Evolutionary conservation across 352 stramenopile species (phyloP).

Genomic region (Pythium oligandrum): DNA sequence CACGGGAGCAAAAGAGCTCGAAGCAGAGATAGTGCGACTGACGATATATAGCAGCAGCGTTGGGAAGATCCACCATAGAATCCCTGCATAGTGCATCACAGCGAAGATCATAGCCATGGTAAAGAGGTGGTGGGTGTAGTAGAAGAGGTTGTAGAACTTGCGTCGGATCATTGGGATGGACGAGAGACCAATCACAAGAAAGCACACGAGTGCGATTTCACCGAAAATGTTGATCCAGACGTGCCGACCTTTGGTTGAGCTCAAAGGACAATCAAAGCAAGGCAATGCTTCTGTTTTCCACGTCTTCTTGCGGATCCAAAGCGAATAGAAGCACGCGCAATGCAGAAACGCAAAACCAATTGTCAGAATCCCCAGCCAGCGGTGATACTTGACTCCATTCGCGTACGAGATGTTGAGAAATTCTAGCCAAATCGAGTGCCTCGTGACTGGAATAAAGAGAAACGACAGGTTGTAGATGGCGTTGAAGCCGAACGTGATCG

Average conservation of each 20-base stretch:
- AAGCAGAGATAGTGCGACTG: constrained; percentile 22
- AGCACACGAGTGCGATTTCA: constrained; percentile 27
- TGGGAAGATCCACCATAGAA: constrained; percentile 32
- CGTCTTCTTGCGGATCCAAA: constrained; percentile 19
- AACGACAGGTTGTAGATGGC: constrained; percentile 38
- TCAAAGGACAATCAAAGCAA: constrained; percentile 34
- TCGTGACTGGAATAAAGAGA: constrained; percentile 27
- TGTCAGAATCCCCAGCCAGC: constrained; percentile 24
- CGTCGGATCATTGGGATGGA: constrained; percentile 35
- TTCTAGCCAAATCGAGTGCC: constrained; percentile 34
- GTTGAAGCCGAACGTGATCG: constrained; percentile 16
- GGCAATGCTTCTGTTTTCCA: constrained; percentile 23
- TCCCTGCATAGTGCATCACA: constrained; percentile 30
- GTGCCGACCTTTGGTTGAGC: constrained; percentile 7
- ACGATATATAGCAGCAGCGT: constrained; percentile 35
- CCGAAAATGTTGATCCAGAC: constrained; percentile 42
- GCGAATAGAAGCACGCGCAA: constrained; percentile 19
- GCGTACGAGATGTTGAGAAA: constrained; percentile 30
- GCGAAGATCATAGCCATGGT: constrained; percentile 25
- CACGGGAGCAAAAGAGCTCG: constrained; percentile 23
- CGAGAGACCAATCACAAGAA: constrained; percentile 27
- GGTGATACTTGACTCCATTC: constrained; percentile 36
- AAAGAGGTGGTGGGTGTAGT: constrained; percentile 42
- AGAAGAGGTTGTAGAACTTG: constrained; percentile 37
- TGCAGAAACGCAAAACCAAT: constrained; percentile 22